Evolutionary conservation across 2,329 filamentous ascomycete species (phyloP), one percentile per base, ranked within the genome.

Genomic region (Fusarium mexicanum): DNA sequence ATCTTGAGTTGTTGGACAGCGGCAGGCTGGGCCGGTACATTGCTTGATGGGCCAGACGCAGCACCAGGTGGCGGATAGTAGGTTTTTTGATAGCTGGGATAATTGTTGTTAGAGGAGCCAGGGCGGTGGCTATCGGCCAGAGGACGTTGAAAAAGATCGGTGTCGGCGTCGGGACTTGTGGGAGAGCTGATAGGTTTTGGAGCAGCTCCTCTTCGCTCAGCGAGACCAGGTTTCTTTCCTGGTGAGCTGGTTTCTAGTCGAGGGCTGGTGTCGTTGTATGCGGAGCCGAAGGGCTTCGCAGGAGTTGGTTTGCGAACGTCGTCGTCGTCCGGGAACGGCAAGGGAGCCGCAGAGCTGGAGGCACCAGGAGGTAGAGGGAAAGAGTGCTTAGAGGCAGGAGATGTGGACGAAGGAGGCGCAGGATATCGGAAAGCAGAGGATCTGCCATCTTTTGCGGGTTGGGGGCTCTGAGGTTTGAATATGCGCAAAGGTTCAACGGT

Each of bases 131-230:
- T 84, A 69, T 83, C 84, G 82, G 83, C 82, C 57, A 90, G 77
- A 12, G 89, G 89, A 77, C 91, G 91, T 69, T 94, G 92, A 81
- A 97, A 97, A 61, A 97, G 85, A n/a, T 90, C 93, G 63, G 94
- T 91, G 72, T 96, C 93, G 31, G 87, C 86, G 69, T 93, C 92
- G 26, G 93, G 92, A 50, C 92, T 94, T 24, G 93, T 91, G 3
- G 95, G 95, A 71, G 95, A 94, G 65, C 94, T 93, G 57, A 98
- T 86, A 54, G 94, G 93, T 80, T 94, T 95, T 31, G 94, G 94
- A 13, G 88, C 91, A n/a, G 92, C 92, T 31, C 93, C 94, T 78
- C 95, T 90, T 75, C 95, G 88, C 84, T 98, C 94, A 24, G 94
- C 94, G 67, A 98, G 86, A 55, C 90, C 89, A 48, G 90, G 90